phyloP scores from a whole-genome alignment of 1,284 basidiomycete genomes.

The Heterobasidion irregulare region DNA sequence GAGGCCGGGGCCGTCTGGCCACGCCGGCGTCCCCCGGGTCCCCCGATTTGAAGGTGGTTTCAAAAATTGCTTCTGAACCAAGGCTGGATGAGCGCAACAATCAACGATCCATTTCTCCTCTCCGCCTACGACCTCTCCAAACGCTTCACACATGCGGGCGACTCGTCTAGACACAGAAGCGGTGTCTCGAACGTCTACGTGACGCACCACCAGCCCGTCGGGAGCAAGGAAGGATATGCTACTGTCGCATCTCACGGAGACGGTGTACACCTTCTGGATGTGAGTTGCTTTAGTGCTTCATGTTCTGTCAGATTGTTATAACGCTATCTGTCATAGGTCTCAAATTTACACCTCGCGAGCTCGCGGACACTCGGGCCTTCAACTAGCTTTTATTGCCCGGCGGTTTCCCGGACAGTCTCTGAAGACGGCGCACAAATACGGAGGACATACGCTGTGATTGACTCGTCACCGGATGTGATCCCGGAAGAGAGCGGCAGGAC shows the following conservation, averaged over 20 bases:
- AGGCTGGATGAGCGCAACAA: constrained; percentile 30
- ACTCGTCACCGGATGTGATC: constrained; percentile 35
- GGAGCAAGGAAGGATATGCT: constrained; percentile 39
- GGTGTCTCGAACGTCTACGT: constrained; percentile 27
- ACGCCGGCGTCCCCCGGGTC: too few species aligned
- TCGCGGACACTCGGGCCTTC: constrained; percentile 63
- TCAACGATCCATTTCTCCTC: constrained; percentile 55
- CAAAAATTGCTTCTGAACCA: constrained; percentile 1
- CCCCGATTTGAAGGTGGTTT: neutral
- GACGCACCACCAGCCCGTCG: constrained; percentile 27
- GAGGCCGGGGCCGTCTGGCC: too few species aligned
- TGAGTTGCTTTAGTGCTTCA: constrained; percentile 25
- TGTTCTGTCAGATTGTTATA: neutral
- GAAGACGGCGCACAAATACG: constrained; percentile 30
- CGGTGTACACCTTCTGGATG: constrained; percentile 65
- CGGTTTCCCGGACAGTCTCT: constrained; percentile 33
- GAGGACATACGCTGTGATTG: constrained; percentile 48
- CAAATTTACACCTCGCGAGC: constrained; percentile 54
- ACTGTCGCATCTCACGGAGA: constrained; percentile 62
- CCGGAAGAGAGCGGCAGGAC: constrained; percentile 34
- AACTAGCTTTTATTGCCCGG: constrained; percentile 49
- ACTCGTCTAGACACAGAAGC: constrained; percentile 7
- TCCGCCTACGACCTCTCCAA: constrained; percentile 34
- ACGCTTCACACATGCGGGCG: constrained; percentile 12
- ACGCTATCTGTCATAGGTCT: constrained; percentile 33